A percentile compares a stretch with the other conserved stretches of the same genome.
Evolutionary conservation across 441 rosid species (phyloP).

Genomic region (Kokia cookei): DNA sequence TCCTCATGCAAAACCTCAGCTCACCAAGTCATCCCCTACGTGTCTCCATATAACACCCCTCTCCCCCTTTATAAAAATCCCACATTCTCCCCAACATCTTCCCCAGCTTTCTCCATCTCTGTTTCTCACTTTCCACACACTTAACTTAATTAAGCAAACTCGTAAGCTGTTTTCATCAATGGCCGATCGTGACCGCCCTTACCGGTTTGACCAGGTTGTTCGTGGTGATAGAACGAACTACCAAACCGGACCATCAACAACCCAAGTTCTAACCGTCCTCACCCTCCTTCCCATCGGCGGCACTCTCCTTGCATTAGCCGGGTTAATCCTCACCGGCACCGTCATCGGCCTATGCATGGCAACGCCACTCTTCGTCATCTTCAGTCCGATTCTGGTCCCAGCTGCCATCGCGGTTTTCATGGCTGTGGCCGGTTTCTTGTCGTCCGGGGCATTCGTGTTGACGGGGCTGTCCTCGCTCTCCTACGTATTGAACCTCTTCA

Average conservation of each 20-base stretch:
- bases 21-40: conserved; percentile 51
- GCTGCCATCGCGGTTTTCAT: conserved; percentile 47
- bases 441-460: conserved; percentile 58
- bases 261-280: conserved; percentile 44
- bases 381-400: conserved; percentile 74
- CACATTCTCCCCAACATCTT: neutral
- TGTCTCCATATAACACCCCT: conserved; percentile 32
- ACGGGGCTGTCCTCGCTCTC: conserved; percentile 56
- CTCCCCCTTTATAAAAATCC: conserved; percentile 7
- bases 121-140: neutral
- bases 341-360: conserved; percentile 47
- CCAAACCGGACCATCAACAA: conserved; percentile 44
- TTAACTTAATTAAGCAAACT: neutral
- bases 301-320: conserved; percentile 50
- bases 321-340: conserved; percentile 52
- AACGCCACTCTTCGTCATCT: conserved; percentile 60
- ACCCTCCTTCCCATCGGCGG: conserved; percentile 54
- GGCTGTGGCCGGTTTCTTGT: conserved; percentile 44
- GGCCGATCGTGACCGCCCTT: conserved; percentile 49
- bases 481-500: conserved; percentile 37
- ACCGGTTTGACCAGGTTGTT: conserved; percentile 20
- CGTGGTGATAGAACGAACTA: conserved; percentile 10
- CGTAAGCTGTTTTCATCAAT: conserved; percentile 15
- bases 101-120: neutral
- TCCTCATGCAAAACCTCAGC: conserved; percentile 65